Base-by-base conservation (phyloP, 2,329 filamentous ascomycete species). In the Aspergillus eucalypticola region DNA sequence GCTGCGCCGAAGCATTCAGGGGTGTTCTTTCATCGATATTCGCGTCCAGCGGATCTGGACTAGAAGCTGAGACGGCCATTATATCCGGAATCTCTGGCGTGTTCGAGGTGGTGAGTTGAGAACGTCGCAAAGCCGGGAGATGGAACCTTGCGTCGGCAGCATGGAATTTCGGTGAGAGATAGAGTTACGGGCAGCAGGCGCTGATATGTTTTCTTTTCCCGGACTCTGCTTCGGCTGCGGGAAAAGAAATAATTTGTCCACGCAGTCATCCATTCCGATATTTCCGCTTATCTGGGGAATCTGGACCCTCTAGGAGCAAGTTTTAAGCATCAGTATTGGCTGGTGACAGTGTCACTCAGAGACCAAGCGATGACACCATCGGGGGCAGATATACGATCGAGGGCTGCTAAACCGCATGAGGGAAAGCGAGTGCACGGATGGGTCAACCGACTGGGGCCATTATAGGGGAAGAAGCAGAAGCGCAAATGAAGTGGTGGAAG, bases 311-410 rank as follows among this genome's bases (percentile, higher is more conserved):
- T 5, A 10, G 46, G 15, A n/a, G 25, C 11, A 8, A 27, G 2
- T 50, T 50, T 4, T 25, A 50, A 19, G 25, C 46, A 50, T 50
- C 13, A 27, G 46, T 29, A 55, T 55, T 55, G 53, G 53, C 53
- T 55, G 53, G 8, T 39, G 25, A 29, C 15, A n/a, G 29, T 46
- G 19, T 35, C 39, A 35, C 13, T 46, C 39, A 29, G n/a, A 35
- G 39, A 8, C 32, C 29, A 55, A 29, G 39, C 53, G 53, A 55
- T 55, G 53, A 55, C 53, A 55, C 53, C 53, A 55, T 55, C 53
- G 39, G 23, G 53, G 52, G 25, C 19, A 35, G 39, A 35, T 27
- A 17, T 21, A 35, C 5, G 42, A 25, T 46, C 35, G 25, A 42
- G 29, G 25, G 27, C 3, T 44, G 7, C 21, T 29, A 44, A 21